These are phyloP conservation scores for Xerocomellus dryophilus DNA, from an alignment of 768 basidiomycete genomes.

Conservation along the genomic window DNA sequence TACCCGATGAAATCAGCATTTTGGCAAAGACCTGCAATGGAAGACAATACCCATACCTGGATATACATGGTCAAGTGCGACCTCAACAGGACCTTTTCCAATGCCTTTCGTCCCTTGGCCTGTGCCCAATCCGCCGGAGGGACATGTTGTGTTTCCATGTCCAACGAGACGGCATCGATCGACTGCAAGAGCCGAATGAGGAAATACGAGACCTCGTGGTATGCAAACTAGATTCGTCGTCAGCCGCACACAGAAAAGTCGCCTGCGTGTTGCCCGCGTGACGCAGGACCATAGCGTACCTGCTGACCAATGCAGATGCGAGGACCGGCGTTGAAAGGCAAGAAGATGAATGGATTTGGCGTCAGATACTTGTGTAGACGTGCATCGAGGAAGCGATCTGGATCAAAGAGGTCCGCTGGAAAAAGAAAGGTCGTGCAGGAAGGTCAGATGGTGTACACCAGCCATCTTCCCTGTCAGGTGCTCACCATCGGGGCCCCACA, in stretches of 20 bases:
- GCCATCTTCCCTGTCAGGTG: background rate
- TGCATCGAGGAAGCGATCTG: slow-evolving; percentile 62
- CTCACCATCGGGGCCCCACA: slow-evolving; percentile 39
- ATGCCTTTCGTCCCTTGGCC: slow-evolving; percentile 34
- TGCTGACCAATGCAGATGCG: slow-evolving; percentile 60
- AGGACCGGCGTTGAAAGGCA: slow-evolving; percentile 67
- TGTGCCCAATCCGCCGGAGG: slow-evolving; percentile 35
- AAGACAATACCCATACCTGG: slow-evolving; percentile 27
- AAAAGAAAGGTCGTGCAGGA: background rate
- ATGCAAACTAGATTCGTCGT: slow-evolving; percentile 43
- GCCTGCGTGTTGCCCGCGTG: background rate
- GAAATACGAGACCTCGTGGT: slow-evolving; percentile 54
- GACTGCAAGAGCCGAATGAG: slow-evolving; percentile 50
- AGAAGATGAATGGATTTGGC: slow-evolving; percentile 65
- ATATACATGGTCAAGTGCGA: slow-evolving; percentile 44
- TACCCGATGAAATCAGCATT: background rate
- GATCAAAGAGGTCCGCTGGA: slow-evolving; percentile 48
- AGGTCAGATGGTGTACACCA: background rate
- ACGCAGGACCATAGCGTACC: slow-evolving; percentile 10
- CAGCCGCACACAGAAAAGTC: background rate
- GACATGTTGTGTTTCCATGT: slow-evolving; percentile 34
- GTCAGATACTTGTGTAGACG: slow-evolving; percentile 51
- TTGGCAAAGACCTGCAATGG: background rate
- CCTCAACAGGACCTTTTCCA: slow-evolving; percentile 41
- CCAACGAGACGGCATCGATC: slow-evolving; percentile 41